Conservation (phyloP, 2,329 filamentous ascomycete species). For the Aspergillus sp. region DNA sequence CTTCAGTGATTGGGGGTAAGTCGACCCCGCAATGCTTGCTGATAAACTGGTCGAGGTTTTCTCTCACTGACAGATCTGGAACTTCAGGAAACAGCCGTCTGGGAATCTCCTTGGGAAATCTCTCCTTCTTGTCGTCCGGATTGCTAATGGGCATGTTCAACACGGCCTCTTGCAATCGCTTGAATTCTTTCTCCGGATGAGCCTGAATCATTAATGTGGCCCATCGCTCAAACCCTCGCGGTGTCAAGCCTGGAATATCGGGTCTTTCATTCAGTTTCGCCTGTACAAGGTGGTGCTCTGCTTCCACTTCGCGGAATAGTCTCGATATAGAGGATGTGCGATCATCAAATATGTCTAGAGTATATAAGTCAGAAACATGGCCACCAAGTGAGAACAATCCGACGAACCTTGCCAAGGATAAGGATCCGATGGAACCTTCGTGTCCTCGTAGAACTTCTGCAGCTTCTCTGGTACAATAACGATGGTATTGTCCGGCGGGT, state of each 20-base stretch:
- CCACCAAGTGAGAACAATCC: not conserved
- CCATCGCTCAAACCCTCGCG: conserved; percentile 66
- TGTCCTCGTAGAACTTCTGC: conserved; percentile 65
- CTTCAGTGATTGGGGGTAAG: conserved; percentile 35
- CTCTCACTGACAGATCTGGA: conserved; percentile 54
- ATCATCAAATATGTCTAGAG: conserved; percentile 52
- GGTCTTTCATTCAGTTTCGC: conserved; percentile 48
- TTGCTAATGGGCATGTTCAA: conserved; percentile 66
- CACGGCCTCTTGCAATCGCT: conserved; percentile 64
- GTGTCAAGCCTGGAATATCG: conserved; percentile 60
- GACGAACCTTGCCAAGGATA: conserved; percentile 63
- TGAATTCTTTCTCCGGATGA: conserved; percentile 70
- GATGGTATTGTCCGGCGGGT: conserved; percentile 61
- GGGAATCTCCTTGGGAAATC: conserved; percentile 74
- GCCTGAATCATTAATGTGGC: conserved; percentile 68
- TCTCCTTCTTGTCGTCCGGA: conserved; percentile 61
- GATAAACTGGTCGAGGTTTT: conserved; percentile 58
- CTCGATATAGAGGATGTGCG: conserved; percentile 51
- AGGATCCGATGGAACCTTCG: conserved; percentile 59
- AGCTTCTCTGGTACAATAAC: conserved; percentile 75
- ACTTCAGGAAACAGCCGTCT: conserved; percentile 64
- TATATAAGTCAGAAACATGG: conserved; percentile 8
- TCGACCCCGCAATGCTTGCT: conserved; percentile 47
- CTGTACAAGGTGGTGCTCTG: conserved; percentile 63
- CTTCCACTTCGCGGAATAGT: conserved; percentile 52